phyloP scores from a whole-genome alignment of 345 rosid genomes.

The Eucalyptus cloeziana region DNA sequence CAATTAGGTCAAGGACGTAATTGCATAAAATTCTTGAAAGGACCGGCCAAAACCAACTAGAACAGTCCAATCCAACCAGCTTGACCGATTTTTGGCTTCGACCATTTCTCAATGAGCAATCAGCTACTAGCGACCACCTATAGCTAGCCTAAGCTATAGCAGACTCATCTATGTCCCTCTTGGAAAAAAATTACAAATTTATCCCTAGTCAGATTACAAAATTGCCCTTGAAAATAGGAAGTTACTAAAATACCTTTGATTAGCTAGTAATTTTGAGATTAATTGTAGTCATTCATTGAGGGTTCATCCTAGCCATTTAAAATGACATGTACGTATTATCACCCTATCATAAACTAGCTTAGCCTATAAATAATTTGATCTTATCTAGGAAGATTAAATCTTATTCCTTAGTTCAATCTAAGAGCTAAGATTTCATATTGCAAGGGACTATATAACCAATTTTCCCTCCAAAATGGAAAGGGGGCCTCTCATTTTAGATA shows the following conservation, averaged over 20 bases:
- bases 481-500: not conserved
- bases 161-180: fast-evolving
- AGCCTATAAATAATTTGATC: not conserved
- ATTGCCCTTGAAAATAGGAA: not conserved
- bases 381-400: not conserved
- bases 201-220: not conserved
- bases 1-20: fast-evolving
- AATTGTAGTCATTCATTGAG: not conserved
- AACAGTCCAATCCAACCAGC: not conserved
- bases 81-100: not conserved
- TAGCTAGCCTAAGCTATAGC: not conserved
- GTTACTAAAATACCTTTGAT: not conserved
- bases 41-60: not conserved
- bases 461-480: not conserved
- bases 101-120: no score
- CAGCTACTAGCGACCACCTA: fast-evolving
- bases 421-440: not conserved
- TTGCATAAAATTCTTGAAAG: not conserved
- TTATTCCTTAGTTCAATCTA: not conserved
- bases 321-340: no score
- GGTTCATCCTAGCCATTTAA: fast-evolving
- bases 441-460: no score
- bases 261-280: not conserved
- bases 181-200: no score
- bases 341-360: not conserved